Evolutionary conservation across 1,284 basidiomycete species (phyloP).

Genomic region (Leccinum griseonigrum): DNA sequence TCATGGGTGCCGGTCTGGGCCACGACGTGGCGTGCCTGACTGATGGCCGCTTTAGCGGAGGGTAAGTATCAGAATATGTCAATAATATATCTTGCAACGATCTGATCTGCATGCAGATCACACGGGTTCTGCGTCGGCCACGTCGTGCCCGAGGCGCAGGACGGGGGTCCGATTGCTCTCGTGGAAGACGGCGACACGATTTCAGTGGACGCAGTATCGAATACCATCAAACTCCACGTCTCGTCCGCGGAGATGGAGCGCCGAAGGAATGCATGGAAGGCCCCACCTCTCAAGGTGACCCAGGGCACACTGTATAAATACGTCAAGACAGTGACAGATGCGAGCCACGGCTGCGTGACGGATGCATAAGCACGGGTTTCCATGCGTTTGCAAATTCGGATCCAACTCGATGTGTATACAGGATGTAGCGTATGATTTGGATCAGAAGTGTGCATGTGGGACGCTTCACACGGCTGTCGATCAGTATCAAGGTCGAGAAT

Average conservation of each 20-base stretch:
- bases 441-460: conserved; percentile 5
- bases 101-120: conserved; percentile 46
- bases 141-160: conserved; percentile 87
- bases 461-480: conserved; percentile 28
- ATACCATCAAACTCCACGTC: conserved; percentile 76
- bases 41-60: conserved; percentile 93
- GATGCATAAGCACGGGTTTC: conserved; percentile 55
- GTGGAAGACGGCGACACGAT: conserved; percentile 87
- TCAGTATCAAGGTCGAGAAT: conserved; percentile 31
- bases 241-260: conserved; percentile 67
- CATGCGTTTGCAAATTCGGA: conserved; percentile 7
- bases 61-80: conserved; percentile 46
- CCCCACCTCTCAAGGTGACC: conserved; percentile 82
- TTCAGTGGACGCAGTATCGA: conserved; percentile 81
- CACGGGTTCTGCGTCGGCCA: conserved; percentile 93
- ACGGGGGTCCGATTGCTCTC: conserved; percentile 89
- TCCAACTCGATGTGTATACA: conserved; percentile 7
- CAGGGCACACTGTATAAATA: conserved; percentile 91
- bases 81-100: conserved; percentile 2
- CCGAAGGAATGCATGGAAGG: conserved; percentile 68
- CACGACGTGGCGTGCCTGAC: conserved; percentile 89
- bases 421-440: not conserved
- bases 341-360: conserved; percentile 85
- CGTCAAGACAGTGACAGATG: conserved; percentile 81
- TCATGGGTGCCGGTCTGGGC: conserved; percentile 94